Conservation (phyloP, 495 filamentous ascomycete species). For the Aeminium ludgeri region DNA sequence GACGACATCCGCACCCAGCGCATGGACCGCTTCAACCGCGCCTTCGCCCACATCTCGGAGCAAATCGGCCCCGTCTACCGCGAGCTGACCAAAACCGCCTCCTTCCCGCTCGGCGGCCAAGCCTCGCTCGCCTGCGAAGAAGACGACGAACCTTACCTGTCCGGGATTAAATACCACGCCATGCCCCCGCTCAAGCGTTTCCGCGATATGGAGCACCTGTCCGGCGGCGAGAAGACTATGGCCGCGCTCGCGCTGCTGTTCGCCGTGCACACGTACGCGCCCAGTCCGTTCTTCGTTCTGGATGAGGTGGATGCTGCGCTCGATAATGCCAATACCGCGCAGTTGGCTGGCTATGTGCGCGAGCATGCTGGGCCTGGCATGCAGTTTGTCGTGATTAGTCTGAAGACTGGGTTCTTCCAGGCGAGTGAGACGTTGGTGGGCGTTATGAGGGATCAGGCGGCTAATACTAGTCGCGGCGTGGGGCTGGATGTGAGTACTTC, state of each 20-base stretch:
- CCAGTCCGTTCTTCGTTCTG: conserved; percentile 90
- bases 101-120: conserved; percentile 78
- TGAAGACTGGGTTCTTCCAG: conserved; percentile 90
- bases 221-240: conserved; percentile 97
- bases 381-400: conserved; percentile 95
- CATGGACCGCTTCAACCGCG: conserved; percentile 82
- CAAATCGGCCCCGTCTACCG: conserved; percentile 89
- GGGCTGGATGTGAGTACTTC: conserved; percentile 75
- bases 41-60: conserved; percentile 85
- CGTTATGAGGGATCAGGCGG: conserved; percentile 84
- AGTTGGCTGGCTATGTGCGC: conserved; percentile 86
- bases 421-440: conserved; percentile 85
- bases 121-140: conserved; percentile 88
- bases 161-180: conserved; percentile 92
- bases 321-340: conserved; percentile 88
- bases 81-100: conserved; percentile 72
- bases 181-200: conserved; percentile 98
- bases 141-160: conserved; percentile 77
- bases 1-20: conserved; percentile 63
- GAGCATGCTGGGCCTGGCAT: conserved; percentile 90
- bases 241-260: conserved; percentile 89
- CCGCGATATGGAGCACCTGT: conserved; percentile 96
- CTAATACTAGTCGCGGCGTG: conserved; percentile 72
- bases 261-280: conserved; percentile 88
- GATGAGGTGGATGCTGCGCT: conserved; percentile 97